phyloP scores from a whole-genome alignment of 2,329 filamentous ascomycete genomes.

The Aspergillaceae sp. region DNA sequence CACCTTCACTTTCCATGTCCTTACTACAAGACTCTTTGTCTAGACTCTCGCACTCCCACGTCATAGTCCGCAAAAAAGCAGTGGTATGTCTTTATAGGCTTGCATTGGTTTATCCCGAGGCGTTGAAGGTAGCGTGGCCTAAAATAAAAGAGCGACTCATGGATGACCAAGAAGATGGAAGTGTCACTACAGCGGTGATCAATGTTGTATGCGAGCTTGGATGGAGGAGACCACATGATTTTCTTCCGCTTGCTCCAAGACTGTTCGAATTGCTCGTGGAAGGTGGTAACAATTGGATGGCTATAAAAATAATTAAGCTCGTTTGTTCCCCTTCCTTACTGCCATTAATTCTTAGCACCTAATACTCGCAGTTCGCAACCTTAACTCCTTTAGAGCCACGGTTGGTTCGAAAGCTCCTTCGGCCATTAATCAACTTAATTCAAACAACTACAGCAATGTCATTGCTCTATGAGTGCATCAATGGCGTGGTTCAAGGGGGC shows the following conservation, averaged over 20 bases:
- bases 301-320: slow-evolving; percentile 96
- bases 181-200: slow-evolving; percentile 89
- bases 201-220: slow-evolving; percentile 96
- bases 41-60: slow-evolving; percentile 74
- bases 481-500: slow-evolving; percentile 93
- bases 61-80: slow-evolving; percentile 87
- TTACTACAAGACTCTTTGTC: slow-evolving; percentile 79
- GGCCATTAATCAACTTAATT: slow-evolving; percentile 85
- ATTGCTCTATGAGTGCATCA: slow-evolving; percentile 96
- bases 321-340: slow-evolving; percentile 40
- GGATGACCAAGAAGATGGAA: slow-evolving; percentile 81
- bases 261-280: slow-evolving; percentile 88
- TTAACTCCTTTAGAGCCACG: slow-evolving; percentile 87
- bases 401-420: slow-evolving; percentile 80
- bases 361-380: slow-evolving; percentile 67
- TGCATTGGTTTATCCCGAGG: slow-evolving; percentile 93
- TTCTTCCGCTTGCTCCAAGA: slow-evolving; percentile 80
- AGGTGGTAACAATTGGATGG: slow-evolving; percentile 98
- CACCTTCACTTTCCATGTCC: slow-evolving; percentile 81
- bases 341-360: slow-evolving; percentile 3
- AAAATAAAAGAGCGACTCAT: slow-evolving; percentile 92
- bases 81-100: slow-evolving; percentile 89
- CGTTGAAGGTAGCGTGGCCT: slow-evolving; percentile 84
- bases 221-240: slow-evolving; percentile 88
- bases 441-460: slow-evolving; percentile 96